Evolutionary conservation across 129 eudicot genomes (phyloP), one percentile per base, ranked within the genome.

Genomic region (Logfia minima): DNA sequence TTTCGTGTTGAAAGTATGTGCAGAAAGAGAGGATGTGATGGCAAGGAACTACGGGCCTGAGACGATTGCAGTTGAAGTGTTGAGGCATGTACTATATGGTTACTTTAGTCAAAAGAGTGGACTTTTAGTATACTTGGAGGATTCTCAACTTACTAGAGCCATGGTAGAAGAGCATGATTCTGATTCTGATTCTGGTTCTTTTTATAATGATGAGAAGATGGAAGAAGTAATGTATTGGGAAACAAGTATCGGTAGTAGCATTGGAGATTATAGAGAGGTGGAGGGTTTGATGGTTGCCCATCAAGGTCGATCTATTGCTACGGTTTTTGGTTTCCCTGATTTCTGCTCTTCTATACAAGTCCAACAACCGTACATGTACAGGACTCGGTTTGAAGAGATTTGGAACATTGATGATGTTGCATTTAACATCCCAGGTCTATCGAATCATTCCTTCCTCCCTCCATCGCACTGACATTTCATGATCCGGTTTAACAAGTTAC

Each of bases 41-140:
- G 91, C 84, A 66, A 69, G 95, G 29, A 85, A 76, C 78, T 85
- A 86, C 52, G 89, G 91, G 2, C 84, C 87, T 2, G 43, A 41
- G 16, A 48, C 28, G n/a, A 48, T 75, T 18, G 29, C 35, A 8
- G 89, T 90, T 1, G 90, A 89, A 63, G 87, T 89, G n/a, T 78
- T 89, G 24, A 77, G 95, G 16, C 95, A 89, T 74, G 95, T 89
- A 1, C 65, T 89, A 18, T 89, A 84, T 61, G 95, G 95, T 5
- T 89, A 89, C 78, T 89, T 89, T 79, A 84, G 91, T 83, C 95
- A 89, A 74, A 84, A 83, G 80, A 86, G 83, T 24, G 95, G 95
- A 0, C 95, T 86, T 21, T 81, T 89, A 19, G 82, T 86, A 17
- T 84, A 89, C 83, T 35, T 89, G 85, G 95, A 89, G 64, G 95